A percentile compares a stretch with the other conserved stretches of the same genome.
phyloP scores from a whole-genome alignment of 2,329 filamentous ascomycete species.

The Helotiales sp. region DNA sequence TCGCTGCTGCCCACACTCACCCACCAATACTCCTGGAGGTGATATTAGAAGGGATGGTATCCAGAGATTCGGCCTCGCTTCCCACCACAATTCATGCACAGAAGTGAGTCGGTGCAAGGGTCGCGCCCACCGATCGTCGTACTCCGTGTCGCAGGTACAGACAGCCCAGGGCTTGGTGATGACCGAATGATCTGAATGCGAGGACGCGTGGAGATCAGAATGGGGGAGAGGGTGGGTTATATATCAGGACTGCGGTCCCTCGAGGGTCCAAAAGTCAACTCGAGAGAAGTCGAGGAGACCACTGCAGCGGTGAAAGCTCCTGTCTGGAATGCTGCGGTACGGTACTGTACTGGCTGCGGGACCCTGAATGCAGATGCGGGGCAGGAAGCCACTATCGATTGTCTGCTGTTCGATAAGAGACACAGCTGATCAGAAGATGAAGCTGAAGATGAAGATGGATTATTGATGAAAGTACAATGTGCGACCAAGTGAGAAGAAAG shows the following conservation, averaged over 20 bases:
- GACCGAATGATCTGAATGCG: not conserved
- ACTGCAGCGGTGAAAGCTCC: not conserved
- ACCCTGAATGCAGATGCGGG: slow-evolving; percentile 3
- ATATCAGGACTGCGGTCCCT: not conserved
- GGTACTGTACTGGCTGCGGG: not conserved
- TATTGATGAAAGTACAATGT: slow-evolving; percentile 1
- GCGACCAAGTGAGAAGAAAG: not conserved
- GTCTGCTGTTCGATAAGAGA: not conserved
- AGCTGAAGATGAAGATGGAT: not conserved
- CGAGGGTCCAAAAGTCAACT: not conserved
- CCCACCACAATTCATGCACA: slow-evolving; percentile 5
- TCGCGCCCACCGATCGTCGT: not conserved
- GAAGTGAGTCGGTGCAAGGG: not conserved
- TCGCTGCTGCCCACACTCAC: not conserved
- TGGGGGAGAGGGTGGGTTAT: not conserved
- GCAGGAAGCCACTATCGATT: not conserved
- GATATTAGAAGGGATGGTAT: not conserved
- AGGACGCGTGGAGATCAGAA: not conserved
- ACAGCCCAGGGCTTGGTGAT: not conserved
- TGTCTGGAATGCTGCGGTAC: not conserved
- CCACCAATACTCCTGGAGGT: not conserved
- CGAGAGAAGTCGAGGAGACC: not conserved
- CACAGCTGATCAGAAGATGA: not conserved
- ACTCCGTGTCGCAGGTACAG: slow-evolving; percentile 10
- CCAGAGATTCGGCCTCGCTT: slow-evolving; percentile 3